Base-by-base conservation (phyloP, 345 rosid species). In the Melastoma malabathricum region DNA sequence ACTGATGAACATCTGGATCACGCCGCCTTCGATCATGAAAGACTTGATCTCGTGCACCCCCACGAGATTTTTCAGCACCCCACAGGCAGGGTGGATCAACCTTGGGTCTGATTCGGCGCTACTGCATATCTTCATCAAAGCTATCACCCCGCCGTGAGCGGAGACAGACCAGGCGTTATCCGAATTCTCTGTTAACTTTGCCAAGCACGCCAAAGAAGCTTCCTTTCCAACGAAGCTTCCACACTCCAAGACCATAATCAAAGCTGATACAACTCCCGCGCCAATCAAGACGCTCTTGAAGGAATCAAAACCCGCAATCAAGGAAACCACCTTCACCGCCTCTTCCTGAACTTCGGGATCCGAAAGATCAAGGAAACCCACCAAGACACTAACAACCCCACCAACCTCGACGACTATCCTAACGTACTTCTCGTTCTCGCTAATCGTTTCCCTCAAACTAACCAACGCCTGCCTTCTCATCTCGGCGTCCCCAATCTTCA, bases 161-260 rank as follows among this genome's bases (percentile, higher is more conserved):
- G 89, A 92, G 29, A 86, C 82, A 1, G 94, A 80, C 98, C 98
- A 92, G 14, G 95, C 95, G 48, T 92, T 92, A 56, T 92, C 96
- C 0, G 92, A 74, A 61, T 90, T 84, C 69, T 68, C 64, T 0
- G 98, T 90, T 62, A 86, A 65, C 44, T 68, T 84, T 64, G 49
- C 70, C 76, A 92, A 69, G 63, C 93, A 72, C 49, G 60, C 73
- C 0, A 78, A 80, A 1, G 95, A 72, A 15, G 58, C 76, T 62
- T 72, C 77, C 63, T 74, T 80, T 27, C 83, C 83, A 18, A 47
- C 60, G 45, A 59, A 78, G 52, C 53, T 62, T 0, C 86, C 86
- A 45, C 60, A 66, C 68, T 87, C 96, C 51, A 92, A 57, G 66
- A 82, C 89, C 59, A 86, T 55, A 71, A 80, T 65, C 58, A 84